These are phyloP conservation scores for Phytophthora multivora DNA, from an alignment of 352 stramenopile species.

Conservation along the genomic window DNA sequence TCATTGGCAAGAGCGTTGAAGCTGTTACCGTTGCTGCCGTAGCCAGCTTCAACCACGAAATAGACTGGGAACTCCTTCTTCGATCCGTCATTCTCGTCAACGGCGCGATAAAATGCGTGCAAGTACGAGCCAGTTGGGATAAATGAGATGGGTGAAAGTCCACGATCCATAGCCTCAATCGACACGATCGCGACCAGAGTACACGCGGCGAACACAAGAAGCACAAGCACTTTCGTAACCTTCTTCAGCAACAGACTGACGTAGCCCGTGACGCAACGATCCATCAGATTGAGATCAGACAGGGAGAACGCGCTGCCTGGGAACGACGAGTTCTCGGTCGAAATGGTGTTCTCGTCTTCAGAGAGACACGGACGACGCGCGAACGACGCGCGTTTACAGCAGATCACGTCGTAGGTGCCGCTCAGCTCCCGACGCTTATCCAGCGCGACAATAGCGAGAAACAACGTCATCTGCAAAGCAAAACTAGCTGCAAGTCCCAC, in stretches of 20 bases:
- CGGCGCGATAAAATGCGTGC: slow-evolving; percentile 50
- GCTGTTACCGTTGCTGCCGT: slow-evolving; percentile 49
- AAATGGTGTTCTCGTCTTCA: slow-evolving; percentile 33
- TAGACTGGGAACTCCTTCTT: slow-evolving; percentile 55
- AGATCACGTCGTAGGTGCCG: slow-evolving; percentile 64
- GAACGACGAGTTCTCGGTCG: slow-evolving; percentile 37
- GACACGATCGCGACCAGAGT: slow-evolving; percentile 58
- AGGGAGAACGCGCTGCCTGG: slow-evolving; percentile 33
- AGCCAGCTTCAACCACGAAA: slow-evolving; percentile 72
- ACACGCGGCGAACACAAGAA: slow-evolving; percentile 53
- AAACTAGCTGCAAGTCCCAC: slow-evolving; percentile 58
- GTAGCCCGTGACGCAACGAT: slow-evolving; percentile 51
- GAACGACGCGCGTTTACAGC: slow-evolving; percentile 43
- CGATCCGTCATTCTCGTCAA: slow-evolving; percentile 52
- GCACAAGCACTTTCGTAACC: slow-evolving; percentile 59
- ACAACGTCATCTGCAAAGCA: slow-evolving; percentile 68
- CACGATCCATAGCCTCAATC: slow-evolving; percentile 58
- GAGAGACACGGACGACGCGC: slow-evolving; percentile 26
- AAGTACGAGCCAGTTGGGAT: slow-evolving; percentile 68
- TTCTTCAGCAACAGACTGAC: slow-evolving; percentile 43
- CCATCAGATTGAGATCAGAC: slow-evolving; percentile 37
- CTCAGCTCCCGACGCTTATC: slow-evolving; percentile 74
- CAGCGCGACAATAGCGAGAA: slow-evolving; percentile 61
- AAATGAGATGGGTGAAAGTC: slow-evolving; percentile 53
- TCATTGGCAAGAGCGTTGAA: slow-evolving; percentile 39